Evolutionary conservation across 2,329 filamentous ascomycete species (phyloP), one percentile per base, ranked within the genome.

Genomic region (Verticillium tricorpus): DNA sequence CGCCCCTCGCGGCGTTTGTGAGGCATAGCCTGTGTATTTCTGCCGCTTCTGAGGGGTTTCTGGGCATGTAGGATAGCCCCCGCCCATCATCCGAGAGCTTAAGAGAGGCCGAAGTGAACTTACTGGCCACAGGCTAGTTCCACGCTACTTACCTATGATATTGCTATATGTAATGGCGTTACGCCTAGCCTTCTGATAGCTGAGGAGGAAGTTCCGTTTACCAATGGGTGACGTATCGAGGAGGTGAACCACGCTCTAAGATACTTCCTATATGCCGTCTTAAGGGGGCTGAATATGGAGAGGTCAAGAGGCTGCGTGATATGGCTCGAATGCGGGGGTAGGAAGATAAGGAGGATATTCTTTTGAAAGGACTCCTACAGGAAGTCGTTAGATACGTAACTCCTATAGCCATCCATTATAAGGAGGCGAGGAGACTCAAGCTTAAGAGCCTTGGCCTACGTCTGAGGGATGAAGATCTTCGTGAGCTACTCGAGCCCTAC

Each of bases 401-500:
- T 55, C 15, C 52, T 5, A 9, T 55, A 22, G 8, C 52, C 25
- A 31, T 55, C 25, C 8, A 56, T 28, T 7, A 56, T 11, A 22
- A 56, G 54, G 14, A 32, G 50, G 17, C 62, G 61, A 54, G 15
- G 22, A 22, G 54, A 7, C 31, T 61, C 54, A 9, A 50, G 25
- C 37, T 39, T 34, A 1, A 14, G 9, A 9, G 58, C 28, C 37
- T 15, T 31, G n/a, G n/a, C n/a, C 57, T 65, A 40, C 58, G 32
- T 40, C 61, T 66, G 37, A 9, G 37, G 37, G 15, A 68, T 62
- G 35, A 65, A 69, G 35, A 67, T 62, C 37, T 64, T 19, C 15
- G 57, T 40, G 14, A 70, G 60, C 67, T 59, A 69, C 12, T 62
- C 15, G 55, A 61, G 61, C 54, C 59, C 68, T 64, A 50, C 61